A percentile compares a stretch with the other conserved stretches of the same genome.
These are phyloP conservation scores for Fusarium pseudocircinatum DNA, from an alignment of 2,329 filamentous ascomycete species.

Conservation along the genomic window DNA sequence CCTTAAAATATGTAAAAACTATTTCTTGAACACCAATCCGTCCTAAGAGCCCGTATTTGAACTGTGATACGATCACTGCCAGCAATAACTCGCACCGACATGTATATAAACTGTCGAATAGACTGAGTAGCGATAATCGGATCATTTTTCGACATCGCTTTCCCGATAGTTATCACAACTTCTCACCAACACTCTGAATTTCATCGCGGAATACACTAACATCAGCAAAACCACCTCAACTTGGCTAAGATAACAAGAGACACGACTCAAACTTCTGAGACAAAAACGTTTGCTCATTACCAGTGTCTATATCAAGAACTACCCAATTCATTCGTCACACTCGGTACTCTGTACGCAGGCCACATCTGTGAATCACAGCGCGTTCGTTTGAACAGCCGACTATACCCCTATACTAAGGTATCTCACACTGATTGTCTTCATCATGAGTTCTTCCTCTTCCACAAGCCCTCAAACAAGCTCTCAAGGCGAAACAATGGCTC, in stretches of 20 bases:
- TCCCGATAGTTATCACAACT: too few relatives aligned
- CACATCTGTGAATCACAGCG: background rate
- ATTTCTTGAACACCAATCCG: too few relatives aligned
- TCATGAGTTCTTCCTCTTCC: background rate
- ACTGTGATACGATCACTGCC: too few relatives aligned
- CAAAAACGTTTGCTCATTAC: too few relatives aligned
- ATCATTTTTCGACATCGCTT: background rate
- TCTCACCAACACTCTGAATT: background rate
- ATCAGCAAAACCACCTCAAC: background rate
- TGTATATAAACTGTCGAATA: background rate
- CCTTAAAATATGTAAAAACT: too few relatives aligned
- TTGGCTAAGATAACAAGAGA: background rate
- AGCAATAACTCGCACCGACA: too few relatives aligned
- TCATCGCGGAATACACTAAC: background rate
- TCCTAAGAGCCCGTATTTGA: too few relatives aligned
- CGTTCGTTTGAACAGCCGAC: background rate
- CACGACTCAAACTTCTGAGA: background rate
- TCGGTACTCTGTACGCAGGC: background rate
- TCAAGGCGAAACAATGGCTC: constrained; percentile 2
- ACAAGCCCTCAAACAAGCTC: background rate
- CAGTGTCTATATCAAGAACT: too few relatives aligned
- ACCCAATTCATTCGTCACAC: too few relatives aligned
- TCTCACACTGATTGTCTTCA: background rate
- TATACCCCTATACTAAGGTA: background rate
- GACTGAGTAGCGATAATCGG: background rate